Evolutionary conservation across 306 rosid genomes (phyloP), one percentile per base, ranked within the genome.

Genomic region (Begonia fuchsioides): DNA sequence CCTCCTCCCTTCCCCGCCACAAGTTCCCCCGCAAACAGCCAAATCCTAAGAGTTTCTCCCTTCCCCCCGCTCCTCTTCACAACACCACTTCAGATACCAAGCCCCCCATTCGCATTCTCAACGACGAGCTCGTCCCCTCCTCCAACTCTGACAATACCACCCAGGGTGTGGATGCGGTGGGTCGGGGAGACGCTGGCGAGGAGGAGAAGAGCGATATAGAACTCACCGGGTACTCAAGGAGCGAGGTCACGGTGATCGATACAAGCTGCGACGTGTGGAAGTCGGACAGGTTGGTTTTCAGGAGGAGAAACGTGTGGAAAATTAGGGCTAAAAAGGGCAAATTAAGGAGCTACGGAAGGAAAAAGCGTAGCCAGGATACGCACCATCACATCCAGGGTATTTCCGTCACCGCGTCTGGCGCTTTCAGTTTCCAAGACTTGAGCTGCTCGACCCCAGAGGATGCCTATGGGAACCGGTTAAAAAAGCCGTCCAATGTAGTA

Each of bases 201-300:
- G 63, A 73, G 13, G 67, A 58, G 13, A 60, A 67, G 15, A 71
- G 52, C 2, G 71, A 54, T 43, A 70, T 72, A 43, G 90, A 88
- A 51, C 56, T 90, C 39, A 64, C 46, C 53, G 97, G 97, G 10
- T 90, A 76, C 63, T 74, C 95, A 10, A 72, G 66, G 71, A 84
- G 92, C 38, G 97, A 90, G 57, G 92, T 85, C 39, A 90, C 97
- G 0, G 86, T 90, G 56, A 84, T 90, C 17, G 97, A 90, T 52
- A 90, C 95, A 16, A 90, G 97, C 53, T 62, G 58, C 12, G 60
- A 66, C 7, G 58, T 53, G 2, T 90, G 95, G 97, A 90, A 90
- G 71, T 65, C 76, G 39, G 94, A 84, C 32, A 90, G 75, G 66
- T 52, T 81, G 14, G 82, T 84, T 51, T 90, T 79, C 69, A 69